Conservation (phyloP, 2,329 filamentous ascomycete species). For the Xylaria sp. region DNA sequence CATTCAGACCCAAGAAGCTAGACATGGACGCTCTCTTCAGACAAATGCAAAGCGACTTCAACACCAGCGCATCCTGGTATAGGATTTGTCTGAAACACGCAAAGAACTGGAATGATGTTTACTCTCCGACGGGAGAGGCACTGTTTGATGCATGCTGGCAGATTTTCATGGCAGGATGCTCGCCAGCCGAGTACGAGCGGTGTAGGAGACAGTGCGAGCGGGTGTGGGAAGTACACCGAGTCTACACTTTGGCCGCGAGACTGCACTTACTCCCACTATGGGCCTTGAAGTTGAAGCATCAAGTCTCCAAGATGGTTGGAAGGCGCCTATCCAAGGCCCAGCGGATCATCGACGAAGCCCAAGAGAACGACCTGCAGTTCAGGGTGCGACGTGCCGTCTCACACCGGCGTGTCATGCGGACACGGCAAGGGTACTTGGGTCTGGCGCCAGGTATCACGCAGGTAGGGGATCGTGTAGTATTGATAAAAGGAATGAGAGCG, state of each 20-base stretch:
- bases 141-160: not conserved
- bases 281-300: not conserved
- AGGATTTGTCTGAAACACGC: not conserved
- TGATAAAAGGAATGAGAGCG: not conserved
- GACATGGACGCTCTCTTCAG: not conserved
- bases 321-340: not conserved
- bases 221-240: not conserved
- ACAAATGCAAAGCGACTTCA: not conserved
- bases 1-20: not conserved
- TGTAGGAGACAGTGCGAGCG: not conserved
- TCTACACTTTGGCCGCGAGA: not conserved
- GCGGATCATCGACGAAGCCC: not conserved
- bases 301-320: not conserved
- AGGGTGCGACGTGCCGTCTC: not conserved
- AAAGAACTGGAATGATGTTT: not conserved
- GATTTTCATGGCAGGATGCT: not conserved
- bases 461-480: not conserved
- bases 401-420: not conserved
- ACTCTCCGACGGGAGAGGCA: not conserved
- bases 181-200: not conserved
- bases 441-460: not conserved
- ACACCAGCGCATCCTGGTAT: not conserved
- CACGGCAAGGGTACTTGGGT: not conserved
- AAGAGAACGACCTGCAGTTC: not conserved
- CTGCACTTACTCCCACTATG: not conserved